These are phyloP conservation scores for Gynostemma pentaphyllum DNA, from an alignment of 306 rosid species.

Conservation along the genomic window DNA sequence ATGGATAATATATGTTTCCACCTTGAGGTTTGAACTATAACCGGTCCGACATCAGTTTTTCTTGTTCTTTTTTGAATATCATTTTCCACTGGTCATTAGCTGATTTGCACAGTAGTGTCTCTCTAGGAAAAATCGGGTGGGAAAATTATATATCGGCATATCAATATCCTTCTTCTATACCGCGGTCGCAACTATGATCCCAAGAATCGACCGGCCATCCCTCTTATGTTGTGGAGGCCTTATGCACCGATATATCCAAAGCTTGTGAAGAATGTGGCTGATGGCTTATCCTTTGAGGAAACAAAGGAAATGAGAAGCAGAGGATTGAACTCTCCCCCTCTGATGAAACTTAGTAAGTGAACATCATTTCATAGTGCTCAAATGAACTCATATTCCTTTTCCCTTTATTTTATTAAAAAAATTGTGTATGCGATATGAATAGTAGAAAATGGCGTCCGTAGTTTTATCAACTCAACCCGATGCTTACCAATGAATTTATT, in stretches of 20 bases:
- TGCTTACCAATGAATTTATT: not conserved
- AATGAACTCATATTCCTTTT: not conserved
- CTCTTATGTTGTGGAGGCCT: conserved; percentile 94
- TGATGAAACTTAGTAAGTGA: conserved; percentile 77
- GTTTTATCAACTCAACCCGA: not conserved
- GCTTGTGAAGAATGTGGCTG: conserved; percentile 70
- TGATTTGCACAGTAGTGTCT: conserved; percentile 23
- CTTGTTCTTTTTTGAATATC: not conserved
- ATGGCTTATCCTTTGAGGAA: conserved; percentile 53
- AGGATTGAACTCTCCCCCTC: conserved; percentile 52
- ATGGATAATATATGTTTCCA: conserved; percentile 87
- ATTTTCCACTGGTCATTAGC: conserved; percentile 9
- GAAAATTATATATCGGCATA: conserved; percentile 46
- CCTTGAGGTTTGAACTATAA: conserved; percentile 49
- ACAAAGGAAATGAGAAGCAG: conserved; percentile 64
- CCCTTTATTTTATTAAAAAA: not conserved
- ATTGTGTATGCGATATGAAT: not conserved
- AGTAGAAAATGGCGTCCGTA: not conserved
- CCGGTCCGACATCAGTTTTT: not conserved
- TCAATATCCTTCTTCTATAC: conserved; percentile 59
- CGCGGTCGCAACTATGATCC: conserved; percentile 76
- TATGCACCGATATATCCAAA: conserved; percentile 77
- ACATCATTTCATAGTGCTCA: not conserved
- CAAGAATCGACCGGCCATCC: conserved; percentile 49
- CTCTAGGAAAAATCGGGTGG: conserved; percentile 80